Percentiles rank a stretch among this genome's conserved stretches.
phyloP scores from a whole-genome alignment of 208 protist genomes.

The Trypanosoma congolense region DNA sequence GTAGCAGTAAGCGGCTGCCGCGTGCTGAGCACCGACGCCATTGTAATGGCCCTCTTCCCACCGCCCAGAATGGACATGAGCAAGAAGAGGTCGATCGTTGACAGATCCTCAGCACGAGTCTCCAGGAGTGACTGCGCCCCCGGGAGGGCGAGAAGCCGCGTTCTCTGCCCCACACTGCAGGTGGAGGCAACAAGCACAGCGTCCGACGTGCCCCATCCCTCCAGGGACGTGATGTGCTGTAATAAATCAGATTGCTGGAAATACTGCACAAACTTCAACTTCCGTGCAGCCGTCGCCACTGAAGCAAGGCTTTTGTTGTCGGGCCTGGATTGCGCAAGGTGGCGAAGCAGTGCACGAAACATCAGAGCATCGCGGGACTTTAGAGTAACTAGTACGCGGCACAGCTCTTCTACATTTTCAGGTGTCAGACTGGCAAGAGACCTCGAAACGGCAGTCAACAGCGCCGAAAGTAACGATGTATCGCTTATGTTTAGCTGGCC shows the following conservation, averaged over 20 bases:
- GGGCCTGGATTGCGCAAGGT: constrained; percentile 1
- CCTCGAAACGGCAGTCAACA: constrained; percentile 20
- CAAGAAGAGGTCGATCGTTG: constrained; percentile 21
- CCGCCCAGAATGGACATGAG: constrained; percentile 11
- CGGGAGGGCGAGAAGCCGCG: constrained; percentile 15
- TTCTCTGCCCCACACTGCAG: constrained; percentile 19
- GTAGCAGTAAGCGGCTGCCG: constrained; percentile 12
- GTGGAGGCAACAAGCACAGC: constrained; percentile 18
- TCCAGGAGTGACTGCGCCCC: constrained; percentile 12
- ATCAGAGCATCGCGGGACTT: constrained; percentile 22
- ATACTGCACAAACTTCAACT: constrained; percentile 19
- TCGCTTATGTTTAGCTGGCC: constrained; percentile 9
- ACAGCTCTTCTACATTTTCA: constrained; percentile 5
- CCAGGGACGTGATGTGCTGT: constrained; percentile 13
- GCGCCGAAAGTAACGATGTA: constrained; percentile 2
- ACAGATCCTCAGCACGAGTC: constrained; percentile 12
- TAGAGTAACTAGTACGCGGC: constrained; percentile 14
- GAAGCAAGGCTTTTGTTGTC: constrained; percentile 10
- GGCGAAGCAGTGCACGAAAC: constrained; percentile 23
- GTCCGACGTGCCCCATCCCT: constrained; percentile 22
- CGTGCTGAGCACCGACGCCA: constrained; percentile 3
- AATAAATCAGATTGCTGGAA: constrained; percentile 20
- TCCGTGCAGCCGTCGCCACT: constrained; percentile 14
- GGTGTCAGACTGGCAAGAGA: constrained; percentile 13
- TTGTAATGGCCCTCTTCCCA: neutral